Conservation (phyloP, 257 asterid genomes). For the Hygrophila difformis region DNA sequence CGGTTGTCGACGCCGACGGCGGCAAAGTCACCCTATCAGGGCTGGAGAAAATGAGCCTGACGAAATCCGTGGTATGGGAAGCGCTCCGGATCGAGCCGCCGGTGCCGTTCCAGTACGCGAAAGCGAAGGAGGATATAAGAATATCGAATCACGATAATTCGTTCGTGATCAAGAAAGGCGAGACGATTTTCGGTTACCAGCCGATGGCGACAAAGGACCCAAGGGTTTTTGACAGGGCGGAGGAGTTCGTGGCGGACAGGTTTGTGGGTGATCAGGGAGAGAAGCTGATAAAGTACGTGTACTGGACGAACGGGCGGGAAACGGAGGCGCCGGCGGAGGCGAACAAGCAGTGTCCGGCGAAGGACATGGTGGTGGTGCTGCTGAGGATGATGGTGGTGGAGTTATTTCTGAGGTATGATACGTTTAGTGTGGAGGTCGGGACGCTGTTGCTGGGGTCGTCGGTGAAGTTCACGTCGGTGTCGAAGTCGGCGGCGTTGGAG, state of each 20-base stretch:
- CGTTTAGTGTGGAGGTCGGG: neutral
- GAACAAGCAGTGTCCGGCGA: conserved; percentile 61
- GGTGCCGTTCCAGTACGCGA: no score
- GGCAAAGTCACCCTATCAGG: no score
- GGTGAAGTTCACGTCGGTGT: conserved; percentile 19
- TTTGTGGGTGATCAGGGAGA: conserved; percentile 48
- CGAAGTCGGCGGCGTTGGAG: no score
- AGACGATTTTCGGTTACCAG: conserved; percentile 17
- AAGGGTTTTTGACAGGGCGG: conserved; percentile 16
- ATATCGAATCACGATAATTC: no score
- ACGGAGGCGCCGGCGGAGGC: conserved; percentile 28
- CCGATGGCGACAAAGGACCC: conserved; percentile 45
- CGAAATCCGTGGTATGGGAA: no score
- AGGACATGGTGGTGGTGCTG: conserved; percentile 48
- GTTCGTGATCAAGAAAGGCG: no score
- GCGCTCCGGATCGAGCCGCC: no score
- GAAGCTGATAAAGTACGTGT: conserved; percentile 36
- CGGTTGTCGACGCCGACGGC: conserved; percentile 16
- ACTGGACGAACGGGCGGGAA: conserved; percentile 63
- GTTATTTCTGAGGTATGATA: neutral
- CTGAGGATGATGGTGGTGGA: neutral
- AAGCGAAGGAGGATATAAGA: no score
- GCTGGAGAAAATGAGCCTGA: no score
- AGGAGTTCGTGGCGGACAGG: conserved; percentile 48
- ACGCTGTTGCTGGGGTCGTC: conserved; percentile 17